phyloP scores from a whole-genome alignment of 1,139 yeast species.

The Protomyces lactucae-debilis region DNA sequence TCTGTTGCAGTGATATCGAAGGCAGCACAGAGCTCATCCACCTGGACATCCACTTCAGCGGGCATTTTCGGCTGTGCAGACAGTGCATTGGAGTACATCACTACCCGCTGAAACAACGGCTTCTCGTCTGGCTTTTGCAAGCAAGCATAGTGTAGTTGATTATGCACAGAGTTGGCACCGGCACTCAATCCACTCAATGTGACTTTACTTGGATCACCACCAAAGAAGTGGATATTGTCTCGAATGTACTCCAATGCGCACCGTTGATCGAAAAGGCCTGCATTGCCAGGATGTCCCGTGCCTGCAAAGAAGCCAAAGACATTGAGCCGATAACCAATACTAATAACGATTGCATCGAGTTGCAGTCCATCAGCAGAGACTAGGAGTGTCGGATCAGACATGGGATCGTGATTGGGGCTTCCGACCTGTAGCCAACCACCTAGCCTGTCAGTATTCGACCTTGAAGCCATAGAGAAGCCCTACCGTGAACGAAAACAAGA shows the following conservation, averaged over 20 bases:
- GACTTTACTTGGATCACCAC: constrained; percentile 42
- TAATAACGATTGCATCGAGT: constrained; percentile 41
- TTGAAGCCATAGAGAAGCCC: constrained; percentile 35
- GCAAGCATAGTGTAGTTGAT: constrained; percentile 39
- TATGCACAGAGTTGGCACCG: constrained; percentile 33
- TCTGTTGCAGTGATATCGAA: constrained; percentile 30
- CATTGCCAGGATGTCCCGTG: constrained; percentile 39
- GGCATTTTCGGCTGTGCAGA: constrained; percentile 42
- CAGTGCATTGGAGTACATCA: constrained; percentile 41
- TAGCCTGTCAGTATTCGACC: neutral
- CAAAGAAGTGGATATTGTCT: constrained; percentile 38
- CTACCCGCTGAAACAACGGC: constrained; percentile 43
- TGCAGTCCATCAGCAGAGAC: constrained; percentile 35
- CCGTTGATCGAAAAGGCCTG: constrained; percentile 41
- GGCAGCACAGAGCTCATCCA: constrained; percentile 39
- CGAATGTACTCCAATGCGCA: constrained; percentile 28
- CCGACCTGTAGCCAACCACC: constrained; percentile 40
- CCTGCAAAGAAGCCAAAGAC: constrained; percentile 44
- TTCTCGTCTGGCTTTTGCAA: constrained; percentile 32
- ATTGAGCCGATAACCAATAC: constrained; percentile 44
- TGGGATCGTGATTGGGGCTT: constrained; percentile 38
- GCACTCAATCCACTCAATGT: constrained; percentile 44
- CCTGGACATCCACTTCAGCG: constrained; percentile 41
- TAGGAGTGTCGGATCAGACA: constrained; percentile 37
- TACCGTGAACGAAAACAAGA: constrained; percentile 44